phyloP scores from a whole-genome alignment of 2,329 filamentous ascomycete species.

The Chlorencoelia australis region DNA sequence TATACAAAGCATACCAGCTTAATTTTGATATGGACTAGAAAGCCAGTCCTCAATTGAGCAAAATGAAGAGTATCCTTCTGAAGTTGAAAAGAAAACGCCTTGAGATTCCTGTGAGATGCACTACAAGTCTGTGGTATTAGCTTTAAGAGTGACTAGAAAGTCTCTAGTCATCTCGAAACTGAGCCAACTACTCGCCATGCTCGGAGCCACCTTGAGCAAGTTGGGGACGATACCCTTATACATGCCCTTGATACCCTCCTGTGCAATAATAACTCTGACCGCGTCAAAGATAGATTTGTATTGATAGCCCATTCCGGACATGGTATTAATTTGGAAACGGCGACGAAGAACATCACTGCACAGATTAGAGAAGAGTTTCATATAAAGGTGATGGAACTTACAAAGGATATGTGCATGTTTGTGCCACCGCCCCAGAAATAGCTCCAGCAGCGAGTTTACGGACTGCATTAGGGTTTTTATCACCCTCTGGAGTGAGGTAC shows the following conservation, averaged over 20 bases:
- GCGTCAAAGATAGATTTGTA: constrained; percentile 85
- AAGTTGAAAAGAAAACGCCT: too few relatives aligned
- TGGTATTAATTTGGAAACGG: constrained; percentile 97
- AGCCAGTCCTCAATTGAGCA: constrained; percentile 3
- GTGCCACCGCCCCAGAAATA: constrained; percentile 89
- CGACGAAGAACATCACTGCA: constrained; percentile 78
- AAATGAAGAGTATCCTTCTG: not conserved
- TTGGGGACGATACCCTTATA: constrained; percentile 98
- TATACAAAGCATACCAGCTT: constrained; percentile 24
- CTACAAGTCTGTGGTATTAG: constrained; percentile 25
- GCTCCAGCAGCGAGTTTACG: constrained; percentile 86
- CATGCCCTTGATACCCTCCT: constrained; percentile 76
- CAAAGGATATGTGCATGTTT: constrained; percentile 98
- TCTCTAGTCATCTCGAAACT: constrained; percentile 93
- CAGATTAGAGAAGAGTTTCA: constrained; percentile 13
- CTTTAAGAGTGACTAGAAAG: constrained; percentile 58
- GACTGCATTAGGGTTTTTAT: constrained; percentile 67
- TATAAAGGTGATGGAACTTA: constrained; percentile 37
- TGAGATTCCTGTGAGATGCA: too few relatives aligned
- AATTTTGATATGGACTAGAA: constrained; percentile 1
- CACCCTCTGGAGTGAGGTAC: constrained; percentile 77
- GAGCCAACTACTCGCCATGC: constrained; percentile 97
- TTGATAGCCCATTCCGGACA: constrained; percentile 95
- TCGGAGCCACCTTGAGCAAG: constrained; percentile 90
- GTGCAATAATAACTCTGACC: constrained; percentile 65